Base-by-base conservation (phyloP, 106 monocot genomes). In the Gastrodia elata region DNA sequence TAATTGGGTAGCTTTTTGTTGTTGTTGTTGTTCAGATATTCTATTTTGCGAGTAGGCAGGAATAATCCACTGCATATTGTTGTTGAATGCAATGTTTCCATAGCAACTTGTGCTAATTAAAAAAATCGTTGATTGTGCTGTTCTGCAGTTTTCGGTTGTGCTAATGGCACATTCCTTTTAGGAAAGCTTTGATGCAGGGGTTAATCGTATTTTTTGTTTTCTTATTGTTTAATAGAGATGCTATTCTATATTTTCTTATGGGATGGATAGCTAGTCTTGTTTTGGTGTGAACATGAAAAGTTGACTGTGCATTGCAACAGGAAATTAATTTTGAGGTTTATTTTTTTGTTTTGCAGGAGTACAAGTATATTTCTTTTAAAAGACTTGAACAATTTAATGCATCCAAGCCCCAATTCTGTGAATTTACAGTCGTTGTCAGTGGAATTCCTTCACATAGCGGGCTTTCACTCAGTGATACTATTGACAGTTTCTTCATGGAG, bases 341-440 rank as follows among this genome's bases (percentile, higher is more conserved):
- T 67, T 27, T 59, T 46, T 65, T 73, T 35, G 37, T 48, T 24
- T 79, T 85, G 59, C 88, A 98, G 97, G 97, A 98, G 48, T 91
- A 83, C 68, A 82, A 79, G 64, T 80, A 90, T 71, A 77, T 98
- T 49, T 87, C 88, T 73, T 44, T 42, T 33, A 98, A 80, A 86
- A 84, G 93, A 75, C 77, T 98, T 38, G 80, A 81, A 48, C 74
- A 83, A 70, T 98, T 91, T 73, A 80, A 74, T 79, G 70, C 80
- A 73, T 93, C 88, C 35, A 83, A 79, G 76, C 91, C 91, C 57
- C 64, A 82, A 71, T 87, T 85, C 34, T 85, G 93, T 68, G 77
- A 98, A 20, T 98, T 93, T 68, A 87, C 93, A 0, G 71, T 98
- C 68, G 88, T 98, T 75, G 93, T 98, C 71, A 91, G 91, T 64